These are phyloP conservation scores for Boletus reticulatus DNA, from an alignment of 768 basidiomycete species.

Conservation along the genomic window DNA sequence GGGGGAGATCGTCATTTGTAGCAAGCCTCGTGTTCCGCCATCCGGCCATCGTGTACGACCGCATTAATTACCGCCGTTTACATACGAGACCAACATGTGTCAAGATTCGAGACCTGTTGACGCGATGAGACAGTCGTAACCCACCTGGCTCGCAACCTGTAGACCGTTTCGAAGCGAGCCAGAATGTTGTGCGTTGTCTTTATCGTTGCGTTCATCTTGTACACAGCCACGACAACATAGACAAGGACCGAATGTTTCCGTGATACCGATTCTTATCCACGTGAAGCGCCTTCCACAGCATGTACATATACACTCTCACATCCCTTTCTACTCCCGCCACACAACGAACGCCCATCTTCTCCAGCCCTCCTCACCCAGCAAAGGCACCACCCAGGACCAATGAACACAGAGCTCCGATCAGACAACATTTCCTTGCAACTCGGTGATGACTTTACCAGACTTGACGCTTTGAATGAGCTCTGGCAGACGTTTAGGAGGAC, in stretches of 20 bases:
- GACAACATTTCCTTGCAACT: conserved; percentile 11
- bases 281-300: conserved; percentile 20
- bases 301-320: conserved; percentile 5
- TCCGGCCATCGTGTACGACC: conserved; percentile 8
- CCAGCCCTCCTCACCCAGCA: neutral
- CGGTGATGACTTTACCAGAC: neutral
- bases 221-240: neutral
- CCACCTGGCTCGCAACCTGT: too few relatives aligned
- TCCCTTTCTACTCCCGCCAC: conserved; percentile 11
- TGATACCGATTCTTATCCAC: neutral
- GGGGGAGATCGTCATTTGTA: neutral
- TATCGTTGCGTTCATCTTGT: too few relatives aligned
- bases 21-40: conserved; percentile 13
- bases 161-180: too few relatives aligned
- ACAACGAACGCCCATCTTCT: conserved; percentile 5
- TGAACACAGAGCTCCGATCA: conserved; percentile 11
- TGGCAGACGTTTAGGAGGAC: conserved; percentile 24
- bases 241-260: neutral
- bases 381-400: neutral
- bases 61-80: conserved; percentile 11
- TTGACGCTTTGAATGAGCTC: neutral
- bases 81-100: neutral
- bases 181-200: too few relatives aligned
- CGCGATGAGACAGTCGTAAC: neutral
- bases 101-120: neutral